phyloP scores from a whole-genome alignment of 164 flowering plant species.

The Stephania cephalantha region DNA sequence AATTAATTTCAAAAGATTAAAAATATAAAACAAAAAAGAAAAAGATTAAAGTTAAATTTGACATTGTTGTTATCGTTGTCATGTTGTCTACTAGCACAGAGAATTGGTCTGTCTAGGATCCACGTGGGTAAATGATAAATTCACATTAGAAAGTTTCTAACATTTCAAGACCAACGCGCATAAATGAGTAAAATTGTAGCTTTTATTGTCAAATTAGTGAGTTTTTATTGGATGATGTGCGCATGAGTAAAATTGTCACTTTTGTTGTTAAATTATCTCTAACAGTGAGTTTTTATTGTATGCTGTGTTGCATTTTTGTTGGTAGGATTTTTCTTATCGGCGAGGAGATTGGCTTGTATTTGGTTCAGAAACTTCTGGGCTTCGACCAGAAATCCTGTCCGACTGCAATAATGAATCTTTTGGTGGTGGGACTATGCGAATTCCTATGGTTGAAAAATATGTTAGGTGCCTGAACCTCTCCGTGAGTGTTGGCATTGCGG shows the following conservation, averaged over 20 bases:
- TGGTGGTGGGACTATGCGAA: constrained; percentile 77
- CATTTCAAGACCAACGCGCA: no score
- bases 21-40: no score
- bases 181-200: no score
- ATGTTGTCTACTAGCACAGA: no score
- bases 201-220: neutral
- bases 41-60: no score
- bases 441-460: constrained; percentile 94
- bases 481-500: constrained; percentile 87
- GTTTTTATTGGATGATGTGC: neutral
- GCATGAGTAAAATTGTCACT: no score
- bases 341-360: constrained; percentile 90
- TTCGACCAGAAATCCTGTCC: constrained; percentile 60
- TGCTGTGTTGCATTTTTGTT: neutral
- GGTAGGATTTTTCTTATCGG: constrained; percentile 76
- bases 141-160: no score
- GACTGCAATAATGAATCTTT: constrained; percentile 56
- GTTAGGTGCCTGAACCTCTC: constrained; percentile 92
- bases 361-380: constrained; percentile 86
- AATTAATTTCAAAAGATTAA: no score
- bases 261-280: neutral
- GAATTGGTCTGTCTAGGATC: no score
- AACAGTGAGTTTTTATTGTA: neutral
- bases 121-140: no score
- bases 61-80: no score